Base-by-base conservation (phyloP, 179 eudicot genomes). In the Beta corolliflora region DNA sequence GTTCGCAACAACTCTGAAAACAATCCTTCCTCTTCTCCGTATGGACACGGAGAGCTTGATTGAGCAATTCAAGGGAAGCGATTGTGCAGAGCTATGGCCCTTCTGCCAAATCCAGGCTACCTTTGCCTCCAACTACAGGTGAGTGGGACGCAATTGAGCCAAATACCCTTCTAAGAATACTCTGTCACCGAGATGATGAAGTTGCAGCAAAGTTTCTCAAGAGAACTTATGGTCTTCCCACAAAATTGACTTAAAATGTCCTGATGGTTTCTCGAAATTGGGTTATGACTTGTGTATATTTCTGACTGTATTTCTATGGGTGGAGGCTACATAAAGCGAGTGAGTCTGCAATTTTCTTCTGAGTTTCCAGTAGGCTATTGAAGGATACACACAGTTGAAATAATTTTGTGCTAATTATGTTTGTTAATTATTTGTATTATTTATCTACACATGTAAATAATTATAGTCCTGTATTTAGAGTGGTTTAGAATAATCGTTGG, bases 141-240 rank as follows among this genome's bases (percentile, higher is more conserved):
- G 85, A 87, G 76, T 96, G 99, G 98, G 82, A 85, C 55, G 88
- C 93, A 10, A 77, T 77, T 71, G 99, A 96, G 50, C 93, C 98
- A 9, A 90, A 93, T 81, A 94, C 99, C 16, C 83, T 94, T 71
- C 78, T 96, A 60, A 78, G 98, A 18, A 93, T 92, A 46, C 78
- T 96, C 79, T 96, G 99, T 80, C 79, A 91, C 81, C 90, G 99
- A 77, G 88, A 91, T 70, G 99, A 96, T 55, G 92, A 89, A 68
- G 85, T 86, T 61, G 98, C 98, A 15, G 87, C 98, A 3, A 91
- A 88, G 85, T 96, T 94, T 85, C 91, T 96, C 2, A 96, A 93
- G 89, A 96, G 80, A 86, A 89, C 87, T 31, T 96, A 87, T 81
- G 80, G 86, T 87, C 87, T 96, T 80, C 98, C 98, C 0, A 94